Evolutionary conservation across 495 filamentous ascomycete genomes (phyloP).

Genomic region (Aspergillus haitiensis): DNA sequence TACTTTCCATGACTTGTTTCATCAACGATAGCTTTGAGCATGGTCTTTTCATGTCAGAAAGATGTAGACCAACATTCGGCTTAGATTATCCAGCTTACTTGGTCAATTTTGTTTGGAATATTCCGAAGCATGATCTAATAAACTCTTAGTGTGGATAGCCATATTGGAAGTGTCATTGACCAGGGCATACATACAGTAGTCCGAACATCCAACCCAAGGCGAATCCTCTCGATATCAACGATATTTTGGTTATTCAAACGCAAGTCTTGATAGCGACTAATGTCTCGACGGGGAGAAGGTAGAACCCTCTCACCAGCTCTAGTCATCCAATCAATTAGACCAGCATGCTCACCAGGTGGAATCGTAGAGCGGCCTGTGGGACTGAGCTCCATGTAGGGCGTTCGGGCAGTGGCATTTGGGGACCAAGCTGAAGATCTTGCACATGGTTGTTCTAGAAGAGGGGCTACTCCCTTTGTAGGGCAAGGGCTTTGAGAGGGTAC

Average conservation of each 20-base stretch:
- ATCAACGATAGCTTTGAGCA: conserved; percentile 78
- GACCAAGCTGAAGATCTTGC: conserved; percentile 18
- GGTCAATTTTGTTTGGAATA: conserved; percentile 87
- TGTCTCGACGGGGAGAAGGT: conserved; percentile 27
- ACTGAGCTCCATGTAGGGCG: conserved; percentile 37
- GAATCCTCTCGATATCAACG: conserved; percentile 66
- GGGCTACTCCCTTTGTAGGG: conserved; percentile 17
- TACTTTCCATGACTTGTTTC: conserved; percentile 76
- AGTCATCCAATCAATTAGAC: conserved; percentile 35
- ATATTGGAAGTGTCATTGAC: background rate
- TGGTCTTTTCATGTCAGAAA: conserved; percentile 38
- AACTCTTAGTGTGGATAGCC: too few relatives aligned
- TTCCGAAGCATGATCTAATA: conserved; percentile 90
- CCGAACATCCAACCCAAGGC: conserved; percentile 65
- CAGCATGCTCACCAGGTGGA: conserved; percentile 33
- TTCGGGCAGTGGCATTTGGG: conserved; percentile 20
- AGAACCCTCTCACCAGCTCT: conserved; percentile 26
- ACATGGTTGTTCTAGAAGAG: conserved; percentile 17
- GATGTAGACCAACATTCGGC: too few relatives aligned
- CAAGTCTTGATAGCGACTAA: conserved; percentile 27
- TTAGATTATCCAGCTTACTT: conserved; percentile 42
- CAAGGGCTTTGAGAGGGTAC: conserved; percentile 17
- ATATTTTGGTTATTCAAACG: conserved; percentile 58
- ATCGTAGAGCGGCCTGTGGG: conserved; percentile 43
- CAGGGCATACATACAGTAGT: conserved; percentile 62